Evolutionary conservation across 441 rosid genomes (phyloP).

Genomic region (Brassica hybrid): DNA sequence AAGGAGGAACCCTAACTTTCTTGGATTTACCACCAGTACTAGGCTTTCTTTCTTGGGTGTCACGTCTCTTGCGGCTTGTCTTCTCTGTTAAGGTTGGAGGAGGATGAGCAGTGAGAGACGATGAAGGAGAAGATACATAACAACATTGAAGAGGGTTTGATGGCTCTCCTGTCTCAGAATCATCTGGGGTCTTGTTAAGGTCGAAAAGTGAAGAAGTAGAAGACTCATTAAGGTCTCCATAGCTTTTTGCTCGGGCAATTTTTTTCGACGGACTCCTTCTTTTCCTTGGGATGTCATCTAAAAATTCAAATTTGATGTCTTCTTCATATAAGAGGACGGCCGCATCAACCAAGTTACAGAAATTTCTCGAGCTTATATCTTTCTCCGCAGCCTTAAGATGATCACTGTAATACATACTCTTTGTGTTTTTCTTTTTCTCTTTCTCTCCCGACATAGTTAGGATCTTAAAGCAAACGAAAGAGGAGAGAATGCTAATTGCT

Average conservation of each 20-base stretch:
- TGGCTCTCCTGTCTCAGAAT: neutral
- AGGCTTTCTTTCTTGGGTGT: neutral
- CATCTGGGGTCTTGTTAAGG: neutral
- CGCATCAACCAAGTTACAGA: conserved; percentile 13
- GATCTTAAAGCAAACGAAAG: neutral
- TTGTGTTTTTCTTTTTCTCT: neutral
- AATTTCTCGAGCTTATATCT: neutral
- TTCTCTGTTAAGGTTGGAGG: neutral
- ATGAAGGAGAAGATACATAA: neutral
- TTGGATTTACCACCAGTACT: neutral
- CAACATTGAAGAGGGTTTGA: conserved; percentile 1
- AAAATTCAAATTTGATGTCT: neutral
- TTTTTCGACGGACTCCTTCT: neutral
- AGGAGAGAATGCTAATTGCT: neutral
- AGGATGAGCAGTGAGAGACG: neutral
- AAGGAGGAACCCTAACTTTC: conserved; percentile 25
- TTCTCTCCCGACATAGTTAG: neutral
- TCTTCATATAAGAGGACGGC: conserved; percentile 1
- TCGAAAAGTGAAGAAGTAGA: conserved; percentile 13
- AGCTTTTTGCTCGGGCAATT: neutral
- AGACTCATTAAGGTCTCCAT: neutral
- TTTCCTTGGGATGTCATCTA: neutral
- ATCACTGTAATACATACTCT: conserved; percentile 11
- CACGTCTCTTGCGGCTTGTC: conserved; percentile 26
- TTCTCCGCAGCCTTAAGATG: conserved; percentile 7